Base-by-base conservation (phyloP, 2,329 filamentous ascomycete genomes). In the Claviceps lovelessii region DNA sequence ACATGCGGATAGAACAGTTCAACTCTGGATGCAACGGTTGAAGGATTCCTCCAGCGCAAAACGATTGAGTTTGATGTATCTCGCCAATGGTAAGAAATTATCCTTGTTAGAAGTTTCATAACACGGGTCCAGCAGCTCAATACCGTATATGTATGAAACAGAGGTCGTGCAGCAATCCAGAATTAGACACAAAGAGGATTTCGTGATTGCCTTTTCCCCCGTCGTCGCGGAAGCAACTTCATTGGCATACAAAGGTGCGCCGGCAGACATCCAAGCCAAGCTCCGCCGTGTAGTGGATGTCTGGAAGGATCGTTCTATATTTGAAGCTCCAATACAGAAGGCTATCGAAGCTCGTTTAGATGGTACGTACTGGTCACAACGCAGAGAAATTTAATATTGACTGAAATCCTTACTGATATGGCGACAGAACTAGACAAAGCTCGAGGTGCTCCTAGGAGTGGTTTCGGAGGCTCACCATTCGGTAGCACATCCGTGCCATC, bases 141-240 rank as follows among this genome's bases (percentile, higher is more conserved):
- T 35, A 50, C 47, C 9, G 15, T n/a, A 11, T 33, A 35, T 23
- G n/a, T n/a, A 41, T 50, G n/a, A 11, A 11, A 54, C 64, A 93
- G 93, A 98, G 76, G 90, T 98, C 56, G 87, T 89, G 28, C 93
- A 98, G 67, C 93, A 97, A 66, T 95, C 90, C 29, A 95, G 94
- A 70, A 91, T 88, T 50, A 85, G 91, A 41, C 84, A 86, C 59
- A 96, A 95, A 70, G 84, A 90, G 53, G 93, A 98, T 63, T 98
- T 98, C 62, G 79, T 96, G 15, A 79, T 86, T 58, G 91, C 93
- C 8, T 97, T 95, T 69, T 86, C 91, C 49, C 90, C 93, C 5
- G 79, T 95, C 61, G 87, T 98, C 59, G 88, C 88, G 23, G 93
- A 98, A 68, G 91, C 90, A n/a, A 85, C 86, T 10, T 79, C 88